A percentile compares a stretch with the other conserved stretches of the same genome.
phyloP scores from a whole-genome alignment of 441 rosid species.

The Populus trichocarpa region DNA sequence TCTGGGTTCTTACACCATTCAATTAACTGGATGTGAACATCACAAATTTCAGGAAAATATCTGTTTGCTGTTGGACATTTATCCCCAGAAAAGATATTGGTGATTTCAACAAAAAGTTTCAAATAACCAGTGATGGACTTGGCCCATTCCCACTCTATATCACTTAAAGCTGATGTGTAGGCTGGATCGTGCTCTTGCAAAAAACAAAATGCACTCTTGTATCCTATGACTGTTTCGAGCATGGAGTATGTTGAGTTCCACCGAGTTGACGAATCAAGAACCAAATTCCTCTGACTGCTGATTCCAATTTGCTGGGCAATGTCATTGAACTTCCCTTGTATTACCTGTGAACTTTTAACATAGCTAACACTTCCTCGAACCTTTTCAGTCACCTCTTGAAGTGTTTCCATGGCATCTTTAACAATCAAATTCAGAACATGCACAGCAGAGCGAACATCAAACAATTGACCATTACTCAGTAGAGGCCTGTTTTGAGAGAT shows the following conservation, averaged over 20 bases:
- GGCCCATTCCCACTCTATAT: constrained; percentile 81
- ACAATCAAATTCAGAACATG: constrained; percentile 61
- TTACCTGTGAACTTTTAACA: constrained; percentile 73
- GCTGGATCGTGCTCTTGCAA: constrained; percentile 62
- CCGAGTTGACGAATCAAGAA: constrained; percentile 53
- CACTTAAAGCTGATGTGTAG: constrained; percentile 52
- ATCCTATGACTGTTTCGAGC: constrained; percentile 74
- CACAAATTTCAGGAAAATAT: constrained; percentile 83
- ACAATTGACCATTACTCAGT: constrained; percentile 58
- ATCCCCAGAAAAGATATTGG: constrained; percentile 48
- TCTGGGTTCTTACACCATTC: constrained; percentile 89
- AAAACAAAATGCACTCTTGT: constrained; percentile 55
- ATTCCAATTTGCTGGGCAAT: constrained; percentile 71
- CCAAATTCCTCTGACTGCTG: constrained; percentile 47
- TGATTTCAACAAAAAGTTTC: constrained; percentile 60
- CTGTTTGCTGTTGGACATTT: constrained; percentile 75
- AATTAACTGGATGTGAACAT: constrained; percentile 76
- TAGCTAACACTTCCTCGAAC: constrained; percentile 69
- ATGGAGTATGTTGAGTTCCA: constrained; percentile 79
- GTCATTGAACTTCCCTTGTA: constrained; percentile 65
- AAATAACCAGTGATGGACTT: constrained; percentile 54
- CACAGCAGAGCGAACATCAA: constrained; percentile 70
- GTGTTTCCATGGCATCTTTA: constrained; percentile 66
- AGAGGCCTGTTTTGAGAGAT: constrained; percentile 58
- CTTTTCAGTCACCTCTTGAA: constrained; percentile 59